A percentile compares a stretch with the other conserved stretches of the same genome.
phyloP scores from a whole-genome alignment of 1,139 yeast species.

The Debaryomyces sp. region DNA sequence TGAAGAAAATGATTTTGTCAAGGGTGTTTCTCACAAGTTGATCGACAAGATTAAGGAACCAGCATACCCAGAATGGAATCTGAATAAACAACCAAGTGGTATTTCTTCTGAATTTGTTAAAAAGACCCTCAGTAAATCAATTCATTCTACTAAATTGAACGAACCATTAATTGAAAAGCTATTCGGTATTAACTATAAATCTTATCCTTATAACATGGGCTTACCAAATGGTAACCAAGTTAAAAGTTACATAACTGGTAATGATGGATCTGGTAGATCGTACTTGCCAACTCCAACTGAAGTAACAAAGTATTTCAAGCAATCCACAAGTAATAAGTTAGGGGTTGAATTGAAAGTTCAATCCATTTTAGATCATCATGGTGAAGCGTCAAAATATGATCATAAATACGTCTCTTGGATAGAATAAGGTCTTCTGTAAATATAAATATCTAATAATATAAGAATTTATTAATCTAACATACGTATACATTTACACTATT shows the following conservation, averaged over 20 bases:
- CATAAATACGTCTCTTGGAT: conserved; percentile 65
- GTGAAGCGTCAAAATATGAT: conserved; percentile 59
- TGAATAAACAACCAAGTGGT: conserved; percentile 18
- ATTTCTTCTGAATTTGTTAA: conserved; percentile 25
- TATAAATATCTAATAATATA: conserved; percentile 6
- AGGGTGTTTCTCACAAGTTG: conserved; percentile 76
- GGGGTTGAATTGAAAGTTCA: conserved; percentile 66
- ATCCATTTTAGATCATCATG: conserved; percentile 60
- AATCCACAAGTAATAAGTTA: conserved; percentile 51
- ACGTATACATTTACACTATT: conserved; percentile 1
- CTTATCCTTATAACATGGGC: conserved; percentile 79
- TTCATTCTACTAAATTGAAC: conserved; percentile 33
- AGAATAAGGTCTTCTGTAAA: conserved; percentile 14
- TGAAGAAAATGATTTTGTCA: conserved; percentile 65
- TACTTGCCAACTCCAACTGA: conserved; percentile 71
- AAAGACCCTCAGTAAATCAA: conserved; percentile 25
- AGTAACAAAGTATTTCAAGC: conserved; percentile 61
- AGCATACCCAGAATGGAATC: conserved; percentile 52
- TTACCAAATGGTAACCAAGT: conserved; percentile 70
- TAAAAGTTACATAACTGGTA: conserved; percentile 62
- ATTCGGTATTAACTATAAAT: conserved; percentile 54
- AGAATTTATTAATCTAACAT: conserved; percentile 4
- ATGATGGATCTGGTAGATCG: conserved; percentile 61
- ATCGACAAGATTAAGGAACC: conserved; percentile 63
- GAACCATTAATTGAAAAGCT: conserved; percentile 46